Percentiles rank a stretch among this genome's conserved stretches.
These are phyloP conservation scores for Margaritispora aquatica DNA, from an alignment of 495 filamentous ascomycete species.

Conservation along the genomic window DNA sequence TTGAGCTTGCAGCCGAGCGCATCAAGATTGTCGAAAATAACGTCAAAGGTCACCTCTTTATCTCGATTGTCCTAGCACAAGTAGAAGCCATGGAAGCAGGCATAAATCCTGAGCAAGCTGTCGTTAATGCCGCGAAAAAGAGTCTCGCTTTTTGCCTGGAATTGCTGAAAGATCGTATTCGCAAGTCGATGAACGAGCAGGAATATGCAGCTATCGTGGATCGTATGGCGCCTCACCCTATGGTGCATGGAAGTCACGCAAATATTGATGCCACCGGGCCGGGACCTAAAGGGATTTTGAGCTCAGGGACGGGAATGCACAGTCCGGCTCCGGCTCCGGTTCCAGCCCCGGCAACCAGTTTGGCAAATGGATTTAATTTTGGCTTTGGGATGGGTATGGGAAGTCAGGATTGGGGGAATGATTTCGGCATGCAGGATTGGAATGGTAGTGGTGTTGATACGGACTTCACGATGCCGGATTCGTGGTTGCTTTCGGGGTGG, in stretches of 20 bases:
- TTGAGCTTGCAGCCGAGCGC: constrained; percentile 22
- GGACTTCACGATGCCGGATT: constrained; percentile 11
- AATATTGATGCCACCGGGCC: background rate
- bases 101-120: constrained; percentile 22
- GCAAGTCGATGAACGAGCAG: background rate
- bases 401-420: background rate
- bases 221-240: background rate
- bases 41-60: constrained; percentile 24
- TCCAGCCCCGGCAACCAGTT: background rate
- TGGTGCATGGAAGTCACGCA: background rate
- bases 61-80: constrained; percentile 26
- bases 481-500: constrained; percentile 12
- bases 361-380: background rate
- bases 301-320: background rate
- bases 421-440: constrained; percentile 18
- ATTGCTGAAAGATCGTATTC: constrained; percentile 5
- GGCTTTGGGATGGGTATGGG: constrained; percentile 1
- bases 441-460: background rate
- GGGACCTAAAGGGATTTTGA: background rate
- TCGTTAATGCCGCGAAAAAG: constrained; percentile 24
- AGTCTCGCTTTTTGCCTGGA: constrained; percentile 15
- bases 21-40: constrained; percentile 19
- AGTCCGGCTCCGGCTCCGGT: background rate
- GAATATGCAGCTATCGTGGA: background rate
- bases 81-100: constrained; percentile 27